These are phyloP conservation scores for Tilletiopsis washingtonensis DNA, from an alignment of 1,284 basidiomycete genomes.

Conservation along the genomic window DNA sequence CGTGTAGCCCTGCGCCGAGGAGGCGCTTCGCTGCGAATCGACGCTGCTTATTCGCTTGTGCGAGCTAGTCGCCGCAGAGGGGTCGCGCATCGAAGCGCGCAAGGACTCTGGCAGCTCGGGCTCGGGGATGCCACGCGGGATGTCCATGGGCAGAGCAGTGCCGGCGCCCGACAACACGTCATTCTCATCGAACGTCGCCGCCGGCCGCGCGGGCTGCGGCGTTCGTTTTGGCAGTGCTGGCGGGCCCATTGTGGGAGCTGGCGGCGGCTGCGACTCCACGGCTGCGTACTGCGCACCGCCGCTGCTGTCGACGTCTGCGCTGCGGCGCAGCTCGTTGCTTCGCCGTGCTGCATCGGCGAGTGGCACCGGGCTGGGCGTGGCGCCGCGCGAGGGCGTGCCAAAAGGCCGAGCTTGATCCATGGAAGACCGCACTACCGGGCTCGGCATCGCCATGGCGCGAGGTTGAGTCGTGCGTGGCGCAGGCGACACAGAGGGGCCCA, in stretches of 20 bases:
- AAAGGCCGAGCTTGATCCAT: too few species aligned
- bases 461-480: constrained; percentile 3
- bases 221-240: background rate
- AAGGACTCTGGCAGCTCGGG: background rate
- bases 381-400: too few species aligned
- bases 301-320: too few species aligned
- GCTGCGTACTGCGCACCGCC: too few species aligned
- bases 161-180: background rate
- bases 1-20: too few species aligned
- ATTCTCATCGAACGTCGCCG: background rate
- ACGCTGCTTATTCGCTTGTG: too few species aligned
- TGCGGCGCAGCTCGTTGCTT: too few species aligned
- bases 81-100: too few species aligned
- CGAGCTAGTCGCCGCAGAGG: too few species aligned
- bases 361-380: too few species aligned
- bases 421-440: background rate
- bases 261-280: background rate
- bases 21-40: too few species aligned
- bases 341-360: too few species aligned
- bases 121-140: background rate
- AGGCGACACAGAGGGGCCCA: background rate
- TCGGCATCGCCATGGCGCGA: constrained; percentile 5
- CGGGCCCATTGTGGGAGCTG: background rate
- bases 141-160: background rate
- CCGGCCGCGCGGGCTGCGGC: background rate